phyloP scores from a whole-genome alignment of 1,284 basidiomycete species.

The Wolfiporia cocos region DNA sequence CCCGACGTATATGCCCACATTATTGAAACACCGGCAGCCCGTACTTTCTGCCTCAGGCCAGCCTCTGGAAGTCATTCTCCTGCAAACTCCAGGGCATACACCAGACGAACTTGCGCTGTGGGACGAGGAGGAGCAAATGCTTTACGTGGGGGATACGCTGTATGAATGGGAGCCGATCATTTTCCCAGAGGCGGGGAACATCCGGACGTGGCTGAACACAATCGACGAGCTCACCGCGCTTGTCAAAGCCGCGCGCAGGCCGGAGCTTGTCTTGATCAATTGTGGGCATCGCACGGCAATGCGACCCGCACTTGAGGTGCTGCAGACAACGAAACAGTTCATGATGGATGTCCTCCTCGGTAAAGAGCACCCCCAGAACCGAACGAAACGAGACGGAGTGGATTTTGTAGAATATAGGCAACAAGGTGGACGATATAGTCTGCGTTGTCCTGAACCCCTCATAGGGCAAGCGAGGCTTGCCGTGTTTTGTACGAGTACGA shows the following conservation, averaged over 20 bases:
- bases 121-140: constrained; percentile 39
- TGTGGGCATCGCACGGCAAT: constrained; percentile 41
- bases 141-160: constrained; percentile 50
- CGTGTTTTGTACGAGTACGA: no score
- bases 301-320: constrained; percentile 38
- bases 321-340: constrained; percentile 35
- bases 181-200: constrained; percentile 45
- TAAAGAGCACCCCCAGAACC: constrained; percentile 30
- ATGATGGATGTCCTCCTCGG: constrained; percentile 40
- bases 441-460: constrained; percentile 44
- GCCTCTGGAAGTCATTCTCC: constrained; percentile 29
- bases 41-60: constrained; percentile 10
- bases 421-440: constrained; percentile 34
- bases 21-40: constrained; percentile 31
- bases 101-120: constrained; percentile 51
- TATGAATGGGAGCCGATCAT: constrained; percentile 50
- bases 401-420: constrained; percentile 38
- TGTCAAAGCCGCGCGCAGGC: constrained; percentile 24
- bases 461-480: constrained; percentile 35
- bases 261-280: constrained; percentile 34
- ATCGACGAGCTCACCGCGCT: constrained; percentile 36
- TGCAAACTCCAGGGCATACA: constrained; percentile 52
- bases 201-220: constrained; percentile 39
- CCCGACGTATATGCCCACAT: constrained; percentile 37
- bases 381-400: constrained; percentile 31